Evolutionary conservation across 2,329 filamentous ascomycete species (phyloP), one percentile per base, ranked within the genome.

Genomic region (Periglandula ipomoeae): DNA sequence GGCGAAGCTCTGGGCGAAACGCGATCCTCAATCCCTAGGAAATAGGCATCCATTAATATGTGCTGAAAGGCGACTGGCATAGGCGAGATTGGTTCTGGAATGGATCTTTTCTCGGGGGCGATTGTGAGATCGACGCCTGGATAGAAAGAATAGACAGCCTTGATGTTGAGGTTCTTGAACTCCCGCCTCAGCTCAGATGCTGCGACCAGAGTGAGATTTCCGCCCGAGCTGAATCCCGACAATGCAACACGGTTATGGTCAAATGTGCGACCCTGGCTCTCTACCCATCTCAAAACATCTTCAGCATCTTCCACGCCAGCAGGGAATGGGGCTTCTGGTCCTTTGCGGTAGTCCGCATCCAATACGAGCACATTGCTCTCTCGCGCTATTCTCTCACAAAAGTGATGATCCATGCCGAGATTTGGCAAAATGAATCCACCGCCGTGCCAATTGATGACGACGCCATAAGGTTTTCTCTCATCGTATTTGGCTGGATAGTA

Each of bases 61-160:
- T 5, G 20, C 22, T 22, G 22, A n/a, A 20, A 17, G 10, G n/a
- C 20, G 4, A 42, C 11, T 8, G 40, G 40, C 11, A 42, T 4
- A 1, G 40, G 40, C 11, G 40, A 22, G 20, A 42, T 24, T 20
- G 40, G 40, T 24, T 63, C 57, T 0, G 64, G 60, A 0, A 66
- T 55, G 0, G 37, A 51, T 44, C 65, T 68, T 1, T 50, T 32
- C 11, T 58, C 57, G 0, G 66, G 61, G 5, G 57, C 48, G 7
- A 59, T 55, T 1, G 52, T 55, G 19, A 70, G 50, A 42, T 70
- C 62, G 2, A 59, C 59, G 0, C 63, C 59, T 0, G 70, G 61
- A 26, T 67, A 80, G 62, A 70, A 72, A 41, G 67, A 61, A 48
- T 76, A 71, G 51, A 75, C 67, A 6, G 74, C 74, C 39, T 67